Evolutionary conservation across 768 basidiomycete species (phyloP).

Genomic region (Amanita molliuscula): DNA sequence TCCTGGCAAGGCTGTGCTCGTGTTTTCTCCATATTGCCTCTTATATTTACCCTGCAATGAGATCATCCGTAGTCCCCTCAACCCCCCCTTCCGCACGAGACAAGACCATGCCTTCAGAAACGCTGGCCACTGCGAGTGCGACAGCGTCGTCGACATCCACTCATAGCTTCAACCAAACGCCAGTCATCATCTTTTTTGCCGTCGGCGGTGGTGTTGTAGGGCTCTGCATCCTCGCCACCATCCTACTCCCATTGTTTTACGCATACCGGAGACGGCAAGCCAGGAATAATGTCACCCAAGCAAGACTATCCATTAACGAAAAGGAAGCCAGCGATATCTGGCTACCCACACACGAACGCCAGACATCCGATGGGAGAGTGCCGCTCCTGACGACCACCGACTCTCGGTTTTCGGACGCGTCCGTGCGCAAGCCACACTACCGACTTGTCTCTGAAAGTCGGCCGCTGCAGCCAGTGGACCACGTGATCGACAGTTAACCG

Average conservation of each 20-base stretch:
- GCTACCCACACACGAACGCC: neutral
- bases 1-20: neutral
- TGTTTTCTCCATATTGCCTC: neutral
- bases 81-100: neutral
- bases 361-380: neutral
- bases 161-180: no score
- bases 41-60: neutral
- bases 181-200: neutral
- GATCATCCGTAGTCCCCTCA: neutral
- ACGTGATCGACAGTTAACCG: neutral
- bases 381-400: neutral
- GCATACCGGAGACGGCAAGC: neutral
- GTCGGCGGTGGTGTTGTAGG: neutral
- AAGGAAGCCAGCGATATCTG: neutral
- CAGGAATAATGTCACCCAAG: neutral
- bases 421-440: neutral
- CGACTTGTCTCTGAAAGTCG: neutral
- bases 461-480: neutral
- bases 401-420: neutral
- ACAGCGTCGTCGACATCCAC: neutral
- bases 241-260: neutral
- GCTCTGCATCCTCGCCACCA: neutral
- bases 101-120: neutral
- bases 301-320: neutral
- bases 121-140: neutral